Conservation (phyloP, 345 rosid species). For the Crucihimalaya himalaica region DNA sequence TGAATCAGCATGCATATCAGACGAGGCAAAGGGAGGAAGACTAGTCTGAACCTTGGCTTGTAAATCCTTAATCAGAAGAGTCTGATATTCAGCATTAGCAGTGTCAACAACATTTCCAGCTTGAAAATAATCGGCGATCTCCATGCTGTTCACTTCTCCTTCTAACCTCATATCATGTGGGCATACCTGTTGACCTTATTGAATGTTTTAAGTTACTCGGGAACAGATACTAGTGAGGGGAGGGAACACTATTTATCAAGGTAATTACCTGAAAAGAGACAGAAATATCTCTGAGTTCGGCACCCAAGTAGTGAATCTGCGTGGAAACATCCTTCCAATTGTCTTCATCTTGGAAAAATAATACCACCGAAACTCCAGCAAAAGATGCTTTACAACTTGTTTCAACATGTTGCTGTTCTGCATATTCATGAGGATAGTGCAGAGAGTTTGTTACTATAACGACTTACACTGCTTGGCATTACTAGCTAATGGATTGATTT, state of each 20-base stretch:
- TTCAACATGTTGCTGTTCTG: constrained; percentile 87
- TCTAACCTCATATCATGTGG: constrained; percentile 68
- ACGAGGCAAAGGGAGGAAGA: constrained; percentile 60
- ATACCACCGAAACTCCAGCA: constrained; percentile 65
- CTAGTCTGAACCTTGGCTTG: constrained; percentile 62
- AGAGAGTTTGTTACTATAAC: constrained; percentile 20
- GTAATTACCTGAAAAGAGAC: constrained; percentile 73
- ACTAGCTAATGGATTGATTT: constrained; percentile 12
- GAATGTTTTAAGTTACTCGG: constrained; percentile 29
- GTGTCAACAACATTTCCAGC: constrained; percentile 36
- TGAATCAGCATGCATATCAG: constrained; percentile 40
- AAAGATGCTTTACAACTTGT: constrained; percentile 63
- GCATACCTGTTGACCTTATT: constrained; percentile 66
- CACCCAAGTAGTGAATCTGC: constrained; percentile 62
- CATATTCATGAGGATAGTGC: constrained; percentile 27
- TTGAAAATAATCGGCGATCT: constrained; percentile 59
- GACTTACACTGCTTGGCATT: constrained; percentile 1
- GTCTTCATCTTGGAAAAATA: constrained; percentile 71
- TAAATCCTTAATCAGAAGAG: constrained; percentile 49
- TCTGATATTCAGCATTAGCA: constrained; percentile 35
- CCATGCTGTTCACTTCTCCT: constrained; percentile 64
- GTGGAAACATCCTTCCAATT: constrained; percentile 40
- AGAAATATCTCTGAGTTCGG: constrained; percentile 60
- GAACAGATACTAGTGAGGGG: constrained; percentile 24
- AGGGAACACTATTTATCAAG: constrained; percentile 28